Evolutionary conservation across 2,329 filamentous ascomycete species (phyloP), one percentile per base, ranked within the genome.

Genomic region (Neopestalotiopsis sp.): DNA sequence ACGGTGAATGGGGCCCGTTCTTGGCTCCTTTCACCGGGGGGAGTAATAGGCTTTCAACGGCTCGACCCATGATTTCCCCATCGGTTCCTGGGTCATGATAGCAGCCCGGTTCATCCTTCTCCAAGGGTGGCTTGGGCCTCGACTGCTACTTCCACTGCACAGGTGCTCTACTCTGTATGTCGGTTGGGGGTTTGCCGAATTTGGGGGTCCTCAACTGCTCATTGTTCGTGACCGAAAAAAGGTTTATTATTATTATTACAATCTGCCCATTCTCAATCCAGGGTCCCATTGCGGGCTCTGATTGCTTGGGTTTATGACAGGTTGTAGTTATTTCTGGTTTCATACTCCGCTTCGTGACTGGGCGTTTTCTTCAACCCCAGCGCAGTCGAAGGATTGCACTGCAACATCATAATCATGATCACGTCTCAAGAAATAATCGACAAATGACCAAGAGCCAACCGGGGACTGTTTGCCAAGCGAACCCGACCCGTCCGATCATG

Each of bases 11-110:
- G 34, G 34, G 34, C 10, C 34, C 34, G n/a, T 52, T 52, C 45
- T 52, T 52, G 6, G n/a, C 9, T 52, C 45, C 45, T 52, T 38
- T 52, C 45, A 52, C 45, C 45, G 45, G 45, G 45, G 45, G 45
- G 45, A 52, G n/a, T 52, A 52, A 52, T 52, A 52, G 45, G 45
- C 45, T 52, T 52, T 24, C 45, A 52, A 52, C 45, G 45, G 45
- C 45, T 52, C 45, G 45, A 52, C 45, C 45, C 45, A 52, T 52
- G 17, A 20, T 52, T 17, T 52, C 45, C 45, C 45, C 17, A 20
- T 52, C 45, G 45, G 45, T 52, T 52, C 45, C n/a, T 52, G 45
- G 34, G 34, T 38, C 34, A 52, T 52, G 9, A n/a, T 52, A 52
- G 14, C 17, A 52, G 45, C 45, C 42, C 17, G 45, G 17, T 52